These are phyloP conservation scores for Calocybe indica DNA, from an alignment of 768 basidiomycete species.

Conservation along the genomic window DNA sequence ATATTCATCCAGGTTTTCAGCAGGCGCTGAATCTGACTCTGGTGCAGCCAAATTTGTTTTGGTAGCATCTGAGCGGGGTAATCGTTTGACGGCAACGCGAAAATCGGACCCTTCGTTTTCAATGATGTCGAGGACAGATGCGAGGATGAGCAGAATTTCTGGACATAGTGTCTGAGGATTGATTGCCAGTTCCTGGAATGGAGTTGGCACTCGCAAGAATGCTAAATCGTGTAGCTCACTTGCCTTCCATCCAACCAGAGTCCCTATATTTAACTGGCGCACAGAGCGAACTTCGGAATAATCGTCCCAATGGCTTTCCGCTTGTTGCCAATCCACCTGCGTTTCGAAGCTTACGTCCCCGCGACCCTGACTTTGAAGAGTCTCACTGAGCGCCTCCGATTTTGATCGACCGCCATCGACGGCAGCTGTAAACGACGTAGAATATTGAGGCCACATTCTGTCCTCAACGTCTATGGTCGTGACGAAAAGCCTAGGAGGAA, in stretches of 20 bases:
- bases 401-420: too few species aligned
- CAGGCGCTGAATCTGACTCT: constrained; percentile 13
- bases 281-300: constrained; percentile 15
- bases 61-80: constrained; percentile 11
- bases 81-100: constrained; percentile 12
- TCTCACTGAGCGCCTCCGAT: background rate
- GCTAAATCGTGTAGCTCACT: constrained; percentile 5
- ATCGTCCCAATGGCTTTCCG: constrained; percentile 26
- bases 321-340: constrained; percentile 30
- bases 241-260: constrained; percentile 47
- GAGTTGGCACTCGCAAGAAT: background rate
- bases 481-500: constrained; percentile 63
- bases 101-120: constrained; percentile 6
- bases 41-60: constrained; percentile 15
- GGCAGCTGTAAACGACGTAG: too few species aligned
- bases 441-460: constrained; percentile 22
- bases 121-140: constrained; percentile 34
- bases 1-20: constrained; percentile 8
- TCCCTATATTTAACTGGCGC: constrained; percentile 21
- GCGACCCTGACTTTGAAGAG: too few species aligned
- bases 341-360: too few species aligned
- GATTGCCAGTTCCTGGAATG: constrained; percentile 48
- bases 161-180: constrained; percentile 56
- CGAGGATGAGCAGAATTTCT: constrained; percentile 36
- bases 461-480: constrained; percentile 69